phyloP scores from a whole-genome alignment of 768 basidiomycete species.

The Collybiopsis confluens region DNA sequence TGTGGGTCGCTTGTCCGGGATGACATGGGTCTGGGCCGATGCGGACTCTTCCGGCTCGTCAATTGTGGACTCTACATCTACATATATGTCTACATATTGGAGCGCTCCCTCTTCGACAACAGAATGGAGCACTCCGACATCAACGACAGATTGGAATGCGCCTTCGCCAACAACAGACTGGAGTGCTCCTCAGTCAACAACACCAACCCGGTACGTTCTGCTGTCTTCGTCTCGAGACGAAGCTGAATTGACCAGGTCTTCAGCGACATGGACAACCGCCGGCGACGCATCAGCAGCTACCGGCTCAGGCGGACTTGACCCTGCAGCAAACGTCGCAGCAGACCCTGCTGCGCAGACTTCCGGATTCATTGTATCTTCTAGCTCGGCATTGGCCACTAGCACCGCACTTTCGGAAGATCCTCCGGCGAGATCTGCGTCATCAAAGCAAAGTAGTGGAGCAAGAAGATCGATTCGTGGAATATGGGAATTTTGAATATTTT shows the following conservation, averaged over 20 bases:
- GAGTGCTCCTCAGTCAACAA: not conserved
- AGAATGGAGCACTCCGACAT: not conserved
- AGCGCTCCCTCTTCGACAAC: not conserved
- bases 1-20: constrained; percentile 6
- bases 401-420: not conserved
- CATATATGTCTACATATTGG: not conserved
- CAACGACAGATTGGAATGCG: not conserved
- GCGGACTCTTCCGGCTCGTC: not conserved
- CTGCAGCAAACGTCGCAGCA: not conserved
- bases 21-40: constrained; percentile 6
- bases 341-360: not conserved
- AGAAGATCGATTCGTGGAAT: constrained; percentile 2
- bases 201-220: not conserved
- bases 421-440: not conserved
- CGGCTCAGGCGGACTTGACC: not conserved
- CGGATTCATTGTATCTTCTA: not conserved
- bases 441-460: not conserved
- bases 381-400: not conserved
- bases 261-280: not conserved
- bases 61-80: not conserved
- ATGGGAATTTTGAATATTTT: constrained; percentile 3
- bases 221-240: not conserved
- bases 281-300: not conserved
- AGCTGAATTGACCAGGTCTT: not conserved
- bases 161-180: not conserved